These are phyloP conservation scores for Carallia brachiata DNA, from an alignment of 345 rosid genomes.

Conservation along the genomic window DNA sequence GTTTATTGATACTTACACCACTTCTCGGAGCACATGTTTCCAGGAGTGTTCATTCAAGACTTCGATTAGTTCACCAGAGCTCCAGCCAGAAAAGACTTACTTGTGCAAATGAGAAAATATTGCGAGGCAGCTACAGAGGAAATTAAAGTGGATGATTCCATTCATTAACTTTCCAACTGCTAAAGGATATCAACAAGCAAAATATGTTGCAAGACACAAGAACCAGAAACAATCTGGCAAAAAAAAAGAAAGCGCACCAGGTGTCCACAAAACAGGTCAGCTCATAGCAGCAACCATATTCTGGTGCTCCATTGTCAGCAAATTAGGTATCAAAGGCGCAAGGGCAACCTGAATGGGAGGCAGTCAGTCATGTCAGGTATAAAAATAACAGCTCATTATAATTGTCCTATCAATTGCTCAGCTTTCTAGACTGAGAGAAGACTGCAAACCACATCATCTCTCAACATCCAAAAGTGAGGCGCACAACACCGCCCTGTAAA, in stretches of 20 bases:
- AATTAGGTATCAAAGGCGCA: slow-evolving; percentile 27
- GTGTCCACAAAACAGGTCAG: slow-evolving; percentile 21
- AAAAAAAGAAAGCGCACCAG: slow-evolving; percentile 8
- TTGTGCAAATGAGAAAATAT: no score
- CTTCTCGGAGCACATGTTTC: no score
- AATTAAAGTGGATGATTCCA: no score
- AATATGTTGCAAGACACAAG: no score
- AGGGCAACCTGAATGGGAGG: slow-evolving; percentile 12
- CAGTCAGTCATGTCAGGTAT: slow-evolving; percentile 13
- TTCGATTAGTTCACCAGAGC: no score
- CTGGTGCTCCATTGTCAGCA: slow-evolving; percentile 26
- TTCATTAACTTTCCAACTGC: no score
- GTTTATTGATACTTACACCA: no score
- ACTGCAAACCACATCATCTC: slow-evolving; percentile 32
- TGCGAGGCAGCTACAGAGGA: no score
- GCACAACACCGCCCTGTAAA: slow-evolving; percentile 39
- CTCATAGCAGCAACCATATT: slow-evolving; percentile 30
- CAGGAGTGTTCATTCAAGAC: no score
- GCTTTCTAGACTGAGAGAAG: slow-evolving; percentile 26
- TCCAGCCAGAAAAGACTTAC: no score
- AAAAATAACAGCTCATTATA: slow-evolving; percentile 19
- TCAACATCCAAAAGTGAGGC: slow-evolving; percentile 31
- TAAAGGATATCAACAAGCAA: no score
- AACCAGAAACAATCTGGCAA: slow-evolving; percentile 9
- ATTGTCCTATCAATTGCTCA: slow-evolving; percentile 15